Evolutionary conservation across 2,329 filamentous ascomycete genomes (phyloP), one percentile per base, ranked within the genome.

Genomic region (Fonsecaea pugnacius): DNA sequence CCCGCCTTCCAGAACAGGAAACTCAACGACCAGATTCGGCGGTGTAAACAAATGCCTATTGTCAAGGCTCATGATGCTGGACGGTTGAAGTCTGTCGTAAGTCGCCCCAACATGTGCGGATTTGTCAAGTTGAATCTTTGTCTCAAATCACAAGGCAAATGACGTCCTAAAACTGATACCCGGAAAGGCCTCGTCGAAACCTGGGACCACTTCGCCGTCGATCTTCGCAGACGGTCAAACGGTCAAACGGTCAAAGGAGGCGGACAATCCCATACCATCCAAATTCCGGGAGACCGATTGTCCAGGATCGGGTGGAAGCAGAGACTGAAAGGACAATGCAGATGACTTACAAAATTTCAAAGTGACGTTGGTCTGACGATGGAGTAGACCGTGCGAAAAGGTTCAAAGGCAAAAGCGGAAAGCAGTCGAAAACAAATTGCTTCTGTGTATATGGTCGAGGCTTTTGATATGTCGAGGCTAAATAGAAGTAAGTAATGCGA

Each of bases 1-100:
- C 52, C 59, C 50, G 59, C 59, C 14, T 55, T 35, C 59, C 59
- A 9, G 12, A 61, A 61, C 27, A 21, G 51, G 51, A 18, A 53
- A 50, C 5, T 18, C 36, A 43, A 27, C 61, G 61, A 59, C 57
- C 57, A 59, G 5, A 59, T 52, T 38, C 9, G 32, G 57, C 48
- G 18, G 46, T 30, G 6, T 36, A 16, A 27, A 24, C 43, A 24
- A 12, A 48, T 1, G 10, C 18, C 18, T 48, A 8, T 27, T 48
- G 43, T 18, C 3, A 3, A 48, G 10, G 21, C 21, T 1, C 4
- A 27, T 4, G 14, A 48, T 48, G 43, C 16, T 48, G 9, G 43
- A 14, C 2, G 4, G 4, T 46, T 24, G 4, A 9, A 1, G 9
- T 24, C 12, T 48, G 43, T 27, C 8, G 43, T 1, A 48, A 48